Conservation (phyloP, 2,329 filamentous ascomycete species). For the Daldinia sp. region DNA sequence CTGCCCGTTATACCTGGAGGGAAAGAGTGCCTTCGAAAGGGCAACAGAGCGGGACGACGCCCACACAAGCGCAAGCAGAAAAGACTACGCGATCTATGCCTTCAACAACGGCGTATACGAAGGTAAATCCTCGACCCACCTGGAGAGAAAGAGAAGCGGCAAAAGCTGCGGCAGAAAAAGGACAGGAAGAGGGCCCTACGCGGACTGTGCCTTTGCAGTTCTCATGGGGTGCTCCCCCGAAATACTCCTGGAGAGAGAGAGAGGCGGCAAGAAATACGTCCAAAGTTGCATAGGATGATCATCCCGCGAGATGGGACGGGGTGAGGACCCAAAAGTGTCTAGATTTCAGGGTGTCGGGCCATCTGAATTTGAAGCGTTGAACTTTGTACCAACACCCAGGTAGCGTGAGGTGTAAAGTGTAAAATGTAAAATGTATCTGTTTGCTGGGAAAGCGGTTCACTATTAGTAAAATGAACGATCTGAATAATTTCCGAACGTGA, state of each 20-base stretch:
- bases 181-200: background rate
- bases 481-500: background rate
- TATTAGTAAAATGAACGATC: background rate
- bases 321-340: background rate
- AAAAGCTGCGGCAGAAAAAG: no score
- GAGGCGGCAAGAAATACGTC: background rate
- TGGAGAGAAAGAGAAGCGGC: background rate
- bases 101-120: background rate
- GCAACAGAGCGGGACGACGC: background rate
- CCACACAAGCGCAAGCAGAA: background rate
- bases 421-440: no score
- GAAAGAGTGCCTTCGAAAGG: background rate
- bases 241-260: background rate
- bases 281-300: background rate
- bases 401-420: background rate
- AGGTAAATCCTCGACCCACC: background rate
- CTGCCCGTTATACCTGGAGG: background rate
- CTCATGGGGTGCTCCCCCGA: background rate
- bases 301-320: background rate
- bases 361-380: background rate
- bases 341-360: background rate
- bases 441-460: background rate
- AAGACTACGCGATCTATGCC: background rate
- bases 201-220: background rate
- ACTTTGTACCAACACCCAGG: background rate